These are phyloP conservation scores for Nissolia schottii DNA, from an alignment of 306 rosid species.

Conservation along the genomic window DNA sequence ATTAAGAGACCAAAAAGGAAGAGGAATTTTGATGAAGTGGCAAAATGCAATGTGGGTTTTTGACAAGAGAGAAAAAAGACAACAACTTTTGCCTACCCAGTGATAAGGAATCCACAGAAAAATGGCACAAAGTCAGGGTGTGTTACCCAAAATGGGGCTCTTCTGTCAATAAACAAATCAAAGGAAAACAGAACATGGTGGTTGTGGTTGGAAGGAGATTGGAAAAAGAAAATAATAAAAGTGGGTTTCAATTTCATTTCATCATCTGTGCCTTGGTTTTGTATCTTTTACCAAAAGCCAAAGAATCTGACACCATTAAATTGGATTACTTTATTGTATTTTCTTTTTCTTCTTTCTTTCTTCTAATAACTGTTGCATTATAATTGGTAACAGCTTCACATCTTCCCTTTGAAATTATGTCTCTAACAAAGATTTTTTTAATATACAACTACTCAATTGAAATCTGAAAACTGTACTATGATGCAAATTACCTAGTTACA, in stretches of 20 bases:
- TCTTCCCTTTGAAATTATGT: neutral
- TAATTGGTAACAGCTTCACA: slow-evolving; percentile 8
- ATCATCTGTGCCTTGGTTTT: slow-evolving; percentile 35
- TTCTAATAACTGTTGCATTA: slow-evolving; percentile 25
- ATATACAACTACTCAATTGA: neutral
- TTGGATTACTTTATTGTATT: slow-evolving; percentile 20
- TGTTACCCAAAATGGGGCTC: slow-evolving; percentile 38
- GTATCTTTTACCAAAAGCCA: slow-evolving; percentile 33
- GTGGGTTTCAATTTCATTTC: slow-evolving; percentile 36
- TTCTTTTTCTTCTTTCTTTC: neutral
- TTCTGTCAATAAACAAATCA: slow-evolving; percentile 30
- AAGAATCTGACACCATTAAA: slow-evolving; percentile 46
- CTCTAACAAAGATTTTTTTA: neutral
- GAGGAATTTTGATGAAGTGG: neutral
- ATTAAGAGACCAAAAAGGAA: neutral
- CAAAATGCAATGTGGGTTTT: slow-evolving; percentile 25
- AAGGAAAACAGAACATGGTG: slow-evolving; percentile 49
- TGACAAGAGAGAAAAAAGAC: slow-evolving; percentile 13
- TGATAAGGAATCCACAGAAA: slow-evolving; percentile 20
- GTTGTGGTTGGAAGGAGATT: slow-evolving; percentile 49
- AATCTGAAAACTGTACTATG: neutral
- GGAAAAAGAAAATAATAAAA: no score
- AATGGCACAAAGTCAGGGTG: slow-evolving; percentile 18
- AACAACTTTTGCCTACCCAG: neutral
- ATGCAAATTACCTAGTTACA: neutral